Evolutionary conservation across 495 filamentous ascomycete genomes (phyloP).

Genomic region (Articulospora tetracladia): DNA sequence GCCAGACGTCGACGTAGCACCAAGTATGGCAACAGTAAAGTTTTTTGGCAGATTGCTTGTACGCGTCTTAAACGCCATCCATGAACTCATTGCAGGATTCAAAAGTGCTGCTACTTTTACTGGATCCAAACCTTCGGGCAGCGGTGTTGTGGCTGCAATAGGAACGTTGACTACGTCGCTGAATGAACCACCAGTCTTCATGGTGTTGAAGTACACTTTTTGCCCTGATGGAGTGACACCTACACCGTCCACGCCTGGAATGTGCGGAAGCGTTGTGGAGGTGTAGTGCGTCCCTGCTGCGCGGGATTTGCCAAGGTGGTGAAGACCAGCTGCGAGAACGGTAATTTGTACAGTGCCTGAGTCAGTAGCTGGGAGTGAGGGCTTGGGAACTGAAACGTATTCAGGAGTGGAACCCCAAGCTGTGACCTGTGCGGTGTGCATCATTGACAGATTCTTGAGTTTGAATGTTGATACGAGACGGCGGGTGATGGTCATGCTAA

Average conservation of each 20-base stretch:
- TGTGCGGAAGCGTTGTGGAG: conserved; percentile 30
- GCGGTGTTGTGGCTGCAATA: conserved; percentile 22
- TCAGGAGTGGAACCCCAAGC: conserved; percentile 2
- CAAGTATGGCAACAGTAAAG: conserved; percentile 39
- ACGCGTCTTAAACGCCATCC: conserved; percentile 39
- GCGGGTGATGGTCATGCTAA: too few relatives aligned
- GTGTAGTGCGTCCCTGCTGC: conserved; percentile 40
- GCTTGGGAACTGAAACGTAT: not conserved
- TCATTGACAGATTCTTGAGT: too few relatives aligned
- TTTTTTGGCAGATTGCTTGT: conserved; percentile 26
- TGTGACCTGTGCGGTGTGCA: conserved; percentile 10
- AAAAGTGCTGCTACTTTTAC: conserved; percentile 37
- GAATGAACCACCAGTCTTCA: conserved; percentile 27
- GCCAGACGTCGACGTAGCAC: conserved; percentile 40
- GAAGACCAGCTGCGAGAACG: conserved; percentile 32
- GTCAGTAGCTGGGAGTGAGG: not conserved
- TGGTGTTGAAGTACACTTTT: conserved; percentile 36
- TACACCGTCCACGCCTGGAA: conserved; percentile 37
- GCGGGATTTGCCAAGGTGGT: conserved; percentile 39
- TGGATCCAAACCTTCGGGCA: conserved; percentile 35
- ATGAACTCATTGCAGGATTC: conserved; percentile 43
- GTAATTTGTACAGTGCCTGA: conserved; percentile 5
- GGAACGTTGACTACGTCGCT: conserved; percentile 36
- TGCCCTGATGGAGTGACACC: conserved; percentile 29
- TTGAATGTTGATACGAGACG: too few relatives aligned